These are phyloP conservation scores for Pouteria campechiana DNA, from an alignment of 179 eudicot species.

Conservation along the genomic window DNA sequence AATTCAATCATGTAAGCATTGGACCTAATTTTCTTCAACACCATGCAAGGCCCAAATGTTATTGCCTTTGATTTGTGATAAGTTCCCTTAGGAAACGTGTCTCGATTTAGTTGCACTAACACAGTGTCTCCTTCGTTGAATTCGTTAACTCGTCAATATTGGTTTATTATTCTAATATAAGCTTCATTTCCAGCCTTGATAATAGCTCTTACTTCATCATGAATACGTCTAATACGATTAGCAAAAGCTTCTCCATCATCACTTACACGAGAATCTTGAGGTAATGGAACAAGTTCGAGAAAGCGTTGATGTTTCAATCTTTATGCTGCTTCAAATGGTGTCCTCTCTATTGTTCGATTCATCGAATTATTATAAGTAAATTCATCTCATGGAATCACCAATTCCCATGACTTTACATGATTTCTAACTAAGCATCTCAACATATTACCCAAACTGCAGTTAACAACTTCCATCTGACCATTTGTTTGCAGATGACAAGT, in stretches of 20 bases:
- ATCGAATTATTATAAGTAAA: slow-evolving; percentile 1
- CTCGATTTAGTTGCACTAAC: not conserved
- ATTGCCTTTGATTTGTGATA: not conserved
- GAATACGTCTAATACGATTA: not conserved
- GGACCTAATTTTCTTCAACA: not conserved
- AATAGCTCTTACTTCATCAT: slow-evolving; percentile 1
- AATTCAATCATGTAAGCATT: not conserved
- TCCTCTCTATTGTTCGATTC: not conserved
- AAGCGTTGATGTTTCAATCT: not conserved
- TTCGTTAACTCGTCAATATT: not conserved
- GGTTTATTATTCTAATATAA: not conserved
- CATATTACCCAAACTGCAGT: not conserved
- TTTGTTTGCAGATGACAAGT: not conserved
- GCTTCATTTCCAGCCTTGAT: not conserved
- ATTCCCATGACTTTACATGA: not conserved
- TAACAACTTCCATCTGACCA: no score
- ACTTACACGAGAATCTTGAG: slow-evolving; percentile 2
- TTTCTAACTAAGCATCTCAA: not conserved
- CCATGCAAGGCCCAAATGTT: not conserved
- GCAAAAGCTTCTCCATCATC: slow-evolving; percentile 3
- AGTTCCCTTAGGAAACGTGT: not conserved
- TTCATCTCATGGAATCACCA: not conserved
- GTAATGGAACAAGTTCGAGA: not conserved
- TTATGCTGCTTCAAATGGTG: slow-evolving; percentile 1
- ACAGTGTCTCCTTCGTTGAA: not conserved